Evolutionary conservation across 2,329 filamentous ascomycete genomes (phyloP), one percentile per base, ranked within the genome.

Genomic region (Aureobasidium sp.): DNA sequence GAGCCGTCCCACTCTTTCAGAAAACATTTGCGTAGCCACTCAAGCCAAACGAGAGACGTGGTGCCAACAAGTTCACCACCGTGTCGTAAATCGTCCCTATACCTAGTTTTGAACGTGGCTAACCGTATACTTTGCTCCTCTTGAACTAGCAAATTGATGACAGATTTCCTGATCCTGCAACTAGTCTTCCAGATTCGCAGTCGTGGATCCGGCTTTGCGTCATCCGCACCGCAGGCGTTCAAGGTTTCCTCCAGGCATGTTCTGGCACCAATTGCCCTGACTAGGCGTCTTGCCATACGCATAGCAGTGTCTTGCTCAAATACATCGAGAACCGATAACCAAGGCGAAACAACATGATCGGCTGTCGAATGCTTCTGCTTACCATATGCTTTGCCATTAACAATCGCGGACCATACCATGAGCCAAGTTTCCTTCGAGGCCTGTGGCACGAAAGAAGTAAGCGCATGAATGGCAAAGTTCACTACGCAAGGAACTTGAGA

Each of bases 1-100:
- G 84, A 84, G 0, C 90, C 89, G 69, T 93, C 83, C 92, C 92
- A 97, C 65, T 90, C 85, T 61, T 86, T 84, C 48, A 95, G 75
- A 69, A 96, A 83, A 1, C 94, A 81, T 0, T 87, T 86, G 63
- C 88, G 81, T 23, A 88, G 83, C 88, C 87, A 91, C 68, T 91
- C 88, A 29, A 91, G 74, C 6, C 74, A 72, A 0, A 71, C 70
- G 8, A 72, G 67, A 17, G 71, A 71, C 1, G 73, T 62, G 23
- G 61, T 62, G 15, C 52, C 61, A 34, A 58, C 13, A 34, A 62
- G 29, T 13, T 53, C 36, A 13, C 39, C 42, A 39, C 60, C 60
- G 34, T 62, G 60, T 20, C 41, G 50, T 9, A 37, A 2, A 23
- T 48, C 51, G 10, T 55, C 48, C 13, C 60, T 44, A 9, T 23